phyloP scores from a whole-genome alignment of 169 alveolate genomes.

The Cryptosporidium ubiquitum region DNA sequence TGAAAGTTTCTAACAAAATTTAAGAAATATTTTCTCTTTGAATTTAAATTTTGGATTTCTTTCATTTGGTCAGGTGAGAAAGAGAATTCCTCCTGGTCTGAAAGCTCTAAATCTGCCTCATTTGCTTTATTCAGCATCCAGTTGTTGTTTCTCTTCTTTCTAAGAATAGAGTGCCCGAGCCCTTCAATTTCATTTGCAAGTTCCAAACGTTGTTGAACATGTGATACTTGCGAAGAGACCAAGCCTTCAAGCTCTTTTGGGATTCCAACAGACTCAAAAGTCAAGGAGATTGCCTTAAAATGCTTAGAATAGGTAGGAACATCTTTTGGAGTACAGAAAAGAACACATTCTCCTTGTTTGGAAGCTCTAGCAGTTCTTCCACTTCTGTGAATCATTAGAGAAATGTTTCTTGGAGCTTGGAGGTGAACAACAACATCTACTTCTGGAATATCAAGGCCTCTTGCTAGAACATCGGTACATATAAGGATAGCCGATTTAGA shows the following conservation, averaged over 20 bases:
- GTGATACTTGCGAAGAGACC: conserved; percentile 31
- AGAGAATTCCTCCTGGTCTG: conserved; percentile 70
- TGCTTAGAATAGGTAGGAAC: conserved; percentile 72
- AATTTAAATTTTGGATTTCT: conserved; percentile 19
- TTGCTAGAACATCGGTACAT: conserved; percentile 95
- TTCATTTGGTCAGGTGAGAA: conserved; percentile 17
- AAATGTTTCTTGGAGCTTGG: conserved; percentile 94
- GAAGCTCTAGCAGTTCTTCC: conserved; percentile 97
- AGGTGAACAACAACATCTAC: conserved; percentile 96
- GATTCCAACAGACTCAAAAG: conserved; percentile 18
- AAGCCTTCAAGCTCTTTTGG: conserved; percentile 8
- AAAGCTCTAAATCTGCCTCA: conserved; percentile 76
- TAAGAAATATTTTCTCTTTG: conserved; percentile 14
- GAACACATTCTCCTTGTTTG: conserved; percentile 81
- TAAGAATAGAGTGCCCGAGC: conserved; percentile 46
- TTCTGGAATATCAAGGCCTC: conserved; percentile 98
- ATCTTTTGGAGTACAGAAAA: conserved; percentile 83
- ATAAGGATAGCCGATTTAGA: conserved; percentile 83
- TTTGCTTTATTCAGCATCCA: conserved; percentile 77
- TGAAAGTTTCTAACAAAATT: conserved; percentile 6
- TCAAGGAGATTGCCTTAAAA: conserved; percentile 35
- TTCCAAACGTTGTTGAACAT: conserved; percentile 68
- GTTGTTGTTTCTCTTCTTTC: conserved; percentile 58
- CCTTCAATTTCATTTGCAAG: conserved; percentile 77
- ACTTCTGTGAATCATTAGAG: conserved; percentile 95